Base-by-base conservation (phyloP, 2,329 filamentous ascomycete genomes). In the Colletotrichum gigasporum region DNA sequence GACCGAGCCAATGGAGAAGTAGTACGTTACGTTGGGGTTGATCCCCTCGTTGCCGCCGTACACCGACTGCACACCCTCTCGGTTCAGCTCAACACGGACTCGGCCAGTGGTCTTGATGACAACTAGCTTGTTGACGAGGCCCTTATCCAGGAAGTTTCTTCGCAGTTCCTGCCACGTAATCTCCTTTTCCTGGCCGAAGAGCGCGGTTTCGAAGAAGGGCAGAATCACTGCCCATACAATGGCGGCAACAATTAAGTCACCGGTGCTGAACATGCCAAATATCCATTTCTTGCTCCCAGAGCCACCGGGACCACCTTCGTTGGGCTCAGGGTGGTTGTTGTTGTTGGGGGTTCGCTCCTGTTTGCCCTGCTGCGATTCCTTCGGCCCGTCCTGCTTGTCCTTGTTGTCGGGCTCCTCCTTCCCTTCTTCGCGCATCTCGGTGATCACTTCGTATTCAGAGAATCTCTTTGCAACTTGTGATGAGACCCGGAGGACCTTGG, bases 131-230 rank as follows among this genome's bases (percentile, higher is more conserved):
- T 97, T 92, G 18, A 99, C 94, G 22, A 99, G 85, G 7, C 96
- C 96, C 83, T 97, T 97, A 79, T 97, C 94, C 65, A 99, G 84
- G 83, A 97, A 98, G 30, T 93, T 96, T 70, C 89, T 94, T 67
- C 92, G 86, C 80, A 99, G 93, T 80, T 99, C 96, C 79, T 99
- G 94, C 93, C 94, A 99, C 58, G 96, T 98, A 63, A 99, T 97
- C 75, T 99, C 95, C 72, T 79, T 79, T 68, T 83, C 80, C 4
- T 66, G 55, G 51, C 72, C 71, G 20, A 78, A 78, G 67, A 82
- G 79, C 24, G 82, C 69, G 67, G 79, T 78, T 54, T 76, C 75
- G 52, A 80, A 76, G 55, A 82, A 67, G 4, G 80, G 79, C 54
- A 74, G 78, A 60, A 82, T 80, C 7, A 85, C 71, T 42, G 80